Base-by-base conservation (phyloP, 2,329 filamentous ascomycete genomes). In the Phoma sp. region DNA sequence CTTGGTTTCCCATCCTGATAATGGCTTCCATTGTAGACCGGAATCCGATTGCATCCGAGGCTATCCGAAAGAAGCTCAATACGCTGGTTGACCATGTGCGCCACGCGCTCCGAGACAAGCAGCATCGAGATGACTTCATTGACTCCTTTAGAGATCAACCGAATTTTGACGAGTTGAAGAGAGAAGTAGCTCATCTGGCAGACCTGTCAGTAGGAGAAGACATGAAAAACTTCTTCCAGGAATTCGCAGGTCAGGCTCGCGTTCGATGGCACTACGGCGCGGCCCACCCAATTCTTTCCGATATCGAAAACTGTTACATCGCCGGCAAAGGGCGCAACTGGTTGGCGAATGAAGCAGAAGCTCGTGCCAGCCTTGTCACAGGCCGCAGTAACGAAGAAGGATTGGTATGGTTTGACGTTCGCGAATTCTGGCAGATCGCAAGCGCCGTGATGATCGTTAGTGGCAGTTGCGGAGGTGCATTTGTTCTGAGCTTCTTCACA, bases 1-100 rank as follows among this genome's bases (percentile, higher is more conserved):
- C 75, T 4, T 81, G 78, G 79, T 68, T 81, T 2, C 78, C 79
- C 0, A 66, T 80, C 7, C 59, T 81, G 6, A 76, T 80, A 30
- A 64, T 79, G 33, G 71, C 74, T 35, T 75, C 72, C 1, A 79
- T 80, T 23, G 71, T 80, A 3, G 79, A 81, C 52, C 72, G 79
- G 13, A 81, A 80, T 47, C 78, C 76, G 1, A 72, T 76, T 2
- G 75, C 77, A 4, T 64, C 76, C 4, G 74, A 78, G 29, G 68
- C 75, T 13, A 75, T 78, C 10, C 65, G 70, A 2, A 61, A 62
- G 22, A 75, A 75, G 46, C 59, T 79, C 2, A 79, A 78, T 55
- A 61, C 66, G 2, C 54, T 79, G 8, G 62, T 79, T n/a, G 69
- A 77, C 18, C 68, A 68, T 18, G 74, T 76, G 6, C 64, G 73